A percentile compares a stretch with the other conserved stretches of the same genome.
These are phyloP conservation scores for Phytopythium delawarense DNA, from an alignment of 352 stramenopile genomes.

Conservation along the genomic window DNA sequence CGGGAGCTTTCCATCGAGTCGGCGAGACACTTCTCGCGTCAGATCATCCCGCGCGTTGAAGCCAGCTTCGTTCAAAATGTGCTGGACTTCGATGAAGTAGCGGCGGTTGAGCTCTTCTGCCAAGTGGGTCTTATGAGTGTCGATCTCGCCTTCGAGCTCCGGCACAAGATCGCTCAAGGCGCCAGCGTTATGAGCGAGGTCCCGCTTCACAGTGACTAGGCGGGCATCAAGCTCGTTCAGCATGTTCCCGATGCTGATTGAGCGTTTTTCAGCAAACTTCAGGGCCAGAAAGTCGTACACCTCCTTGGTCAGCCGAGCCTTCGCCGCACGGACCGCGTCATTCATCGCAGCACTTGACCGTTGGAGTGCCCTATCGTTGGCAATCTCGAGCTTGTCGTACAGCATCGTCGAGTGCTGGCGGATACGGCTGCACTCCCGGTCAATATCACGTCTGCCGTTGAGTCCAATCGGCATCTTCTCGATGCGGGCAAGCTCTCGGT, in stretches of 20 bases:
- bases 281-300: slow-evolving; percentile 58
- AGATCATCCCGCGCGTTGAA: slow-evolving; percentile 60
- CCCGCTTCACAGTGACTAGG: slow-evolving; percentile 19
- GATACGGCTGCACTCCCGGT: slow-evolving; percentile 53
- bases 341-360: slow-evolving; percentile 44
- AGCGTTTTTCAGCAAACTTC: slow-evolving; percentile 38
- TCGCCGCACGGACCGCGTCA: slow-evolving; percentile 48
- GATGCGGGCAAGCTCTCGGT: slow-evolving; percentile 39
- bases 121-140: slow-evolving; percentile 60
- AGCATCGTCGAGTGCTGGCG: slow-evolving; percentile 54
- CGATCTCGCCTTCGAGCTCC: slow-evolving; percentile 48
- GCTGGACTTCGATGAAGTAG: slow-evolving; percentile 75
- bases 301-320: slow-evolving; percentile 57
- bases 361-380: slow-evolving; percentile 70
- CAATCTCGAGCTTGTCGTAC: slow-evolving; percentile 71
- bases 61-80: slow-evolving; percentile 68
- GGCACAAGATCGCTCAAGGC: slow-evolving; percentile 18
- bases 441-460: slow-evolving; percentile 38
- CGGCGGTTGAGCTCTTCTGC: slow-evolving; percentile 63
- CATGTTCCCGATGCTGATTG: slow-evolving; percentile 54
- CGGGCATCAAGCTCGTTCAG: slow-evolving; percentile 48
- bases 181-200: slow-evolving; percentile 24
- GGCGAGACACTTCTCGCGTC: slow-evolving; percentile 49
- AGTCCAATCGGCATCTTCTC: slow-evolving; percentile 45
- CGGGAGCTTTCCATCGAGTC: slow-evolving; percentile 67